A percentile compares a stretch with the other conserved stretches of the same genome.
These are phyloP conservation scores for Yamadazyma tumulicola DNA, from an alignment of 805 yeast genomes.

Conservation along the genomic window DNA sequence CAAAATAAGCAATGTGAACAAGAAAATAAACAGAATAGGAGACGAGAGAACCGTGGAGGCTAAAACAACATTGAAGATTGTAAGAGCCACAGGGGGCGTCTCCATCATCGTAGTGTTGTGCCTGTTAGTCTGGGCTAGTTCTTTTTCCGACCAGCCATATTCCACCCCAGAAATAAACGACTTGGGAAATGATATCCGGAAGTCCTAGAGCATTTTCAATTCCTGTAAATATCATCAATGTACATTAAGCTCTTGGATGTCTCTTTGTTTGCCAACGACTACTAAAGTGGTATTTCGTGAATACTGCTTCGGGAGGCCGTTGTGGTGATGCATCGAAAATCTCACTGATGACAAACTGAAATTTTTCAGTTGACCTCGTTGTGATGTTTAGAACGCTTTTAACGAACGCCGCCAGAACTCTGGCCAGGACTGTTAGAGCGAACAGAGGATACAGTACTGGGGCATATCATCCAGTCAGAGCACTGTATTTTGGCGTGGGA, in stretches of 20 bases:
- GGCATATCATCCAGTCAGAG: neutral
- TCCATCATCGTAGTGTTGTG: slow-evolving; percentile 26
- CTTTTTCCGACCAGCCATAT: slow-evolving; percentile 13
- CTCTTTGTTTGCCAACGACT: neutral
- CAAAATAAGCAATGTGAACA: slow-evolving; percentile 20
- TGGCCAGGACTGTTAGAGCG: slow-evolving; percentile 1
- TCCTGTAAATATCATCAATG: neutral
- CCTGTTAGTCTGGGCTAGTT: slow-evolving; percentile 26
- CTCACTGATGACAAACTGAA: neutral
- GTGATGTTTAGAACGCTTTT: slow-evolving; percentile 6
- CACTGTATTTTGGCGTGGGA: slow-evolving; percentile 5
- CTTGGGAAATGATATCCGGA: slow-evolving; percentile 22
- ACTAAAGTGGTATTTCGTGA: too few relatives aligned
- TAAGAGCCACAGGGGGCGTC: slow-evolving; percentile 22
- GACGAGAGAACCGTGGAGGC: slow-evolving; percentile 32
- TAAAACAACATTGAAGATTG: slow-evolving; percentile 20
- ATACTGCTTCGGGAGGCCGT: too few relatives aligned
- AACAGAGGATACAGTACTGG: slow-evolving; percentile 3
- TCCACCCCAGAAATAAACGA: slow-evolving; percentile 9
- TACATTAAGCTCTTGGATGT: too few relatives aligned
- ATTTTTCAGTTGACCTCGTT: slow-evolving; percentile 2
- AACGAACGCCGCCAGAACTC: slow-evolving; percentile 1
- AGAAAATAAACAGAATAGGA: slow-evolving; percentile 26
- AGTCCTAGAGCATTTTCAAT: slow-evolving; percentile 2
- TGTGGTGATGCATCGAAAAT: too few relatives aligned